Base-by-base conservation (phyloP, 495 filamentous ascomycete genomes). In the Neohortaea acidophila region DNA sequence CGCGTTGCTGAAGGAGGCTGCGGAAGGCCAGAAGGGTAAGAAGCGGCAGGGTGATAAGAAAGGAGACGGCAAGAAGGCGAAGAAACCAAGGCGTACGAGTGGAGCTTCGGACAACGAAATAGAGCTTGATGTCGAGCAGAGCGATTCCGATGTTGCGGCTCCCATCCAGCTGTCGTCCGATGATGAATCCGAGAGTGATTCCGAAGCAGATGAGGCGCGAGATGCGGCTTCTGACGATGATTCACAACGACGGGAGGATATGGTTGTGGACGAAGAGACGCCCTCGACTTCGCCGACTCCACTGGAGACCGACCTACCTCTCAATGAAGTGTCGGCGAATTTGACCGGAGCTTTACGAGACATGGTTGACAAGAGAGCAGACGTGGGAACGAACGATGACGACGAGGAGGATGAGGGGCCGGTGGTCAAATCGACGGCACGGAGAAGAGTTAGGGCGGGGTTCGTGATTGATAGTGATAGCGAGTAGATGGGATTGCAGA, bases 381-480 rank as follows among this genome's bases (percentile, higher is more conserved):
- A 9, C 0, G 21, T 2, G 3, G 33, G 11, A 20, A 13, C n/a
- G 14, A 30, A 37, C 5, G 45, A 52, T 4, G 48, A 51, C 15
- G 49, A 52, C 2, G 48, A 51, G 20, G 48, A 51, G 15, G 48
- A 51, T 20, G 43, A 48, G 35, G 36, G 24, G 23, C 42, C 39
- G 20, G 19, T 52, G 11, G 11, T 15, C 14, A 52, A 47, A 24
- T 37, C 49, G 14, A 20, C 12, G 14, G 28, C 27, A 17, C 24
- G 66, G 47, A 53, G 55, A 33, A 63, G 58, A 34, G 58, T 57
- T 1, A 61, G 60, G 47, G 64, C 61, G 3, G 68, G 67, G 18
- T 72, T 73, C 42, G 51, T 73, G 37, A 41, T 72, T 31, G 70
- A 48, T 27, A 40, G 44, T 28, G 44, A 75, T 49, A 72, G 69